Conservation (phyloP, 2,329 filamentous ascomycete genomes). For the Allantophomopsis cytisporea region DNA sequence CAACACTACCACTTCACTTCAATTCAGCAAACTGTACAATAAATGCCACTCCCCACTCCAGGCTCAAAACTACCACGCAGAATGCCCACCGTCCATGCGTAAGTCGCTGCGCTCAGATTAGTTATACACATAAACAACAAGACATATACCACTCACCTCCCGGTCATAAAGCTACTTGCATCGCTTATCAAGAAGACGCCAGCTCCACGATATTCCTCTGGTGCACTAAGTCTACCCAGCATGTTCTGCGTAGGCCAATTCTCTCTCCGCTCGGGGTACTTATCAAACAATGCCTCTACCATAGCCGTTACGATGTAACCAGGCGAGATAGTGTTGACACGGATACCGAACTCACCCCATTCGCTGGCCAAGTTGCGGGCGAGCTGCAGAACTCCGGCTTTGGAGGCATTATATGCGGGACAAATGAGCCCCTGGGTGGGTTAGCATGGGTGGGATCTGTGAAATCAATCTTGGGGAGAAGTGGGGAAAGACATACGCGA, state of each 20-base stretch:
- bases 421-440: conserved; percentile 42
- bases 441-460: background rate
- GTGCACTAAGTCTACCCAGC: conserved; percentile 33
- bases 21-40: no score
- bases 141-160: conserved; percentile 13
- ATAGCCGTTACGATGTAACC: conserved; percentile 45
- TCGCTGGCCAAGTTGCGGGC: conserved; percentile 43
- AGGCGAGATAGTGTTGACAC: conserved; percentile 50
- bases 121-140: no score
- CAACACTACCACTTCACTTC: no score
- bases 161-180: conserved; percentile 40
- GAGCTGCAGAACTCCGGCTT: conserved; percentile 45
- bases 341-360: conserved; percentile 45
- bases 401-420: conserved; percentile 48
- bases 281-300: conserved; percentile 46
- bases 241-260: conserved; percentile 52
- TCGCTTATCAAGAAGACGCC: conserved; percentile 31
- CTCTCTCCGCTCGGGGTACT: conserved; percentile 7
- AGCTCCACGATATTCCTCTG: conserved; percentile 31
- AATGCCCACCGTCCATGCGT: conserved; percentile 37
- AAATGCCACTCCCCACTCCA: no score
- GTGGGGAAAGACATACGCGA: conserved; percentile 22
- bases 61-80: conserved; percentile 29
- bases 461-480: background rate
- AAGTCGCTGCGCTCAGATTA: conserved; percentile 20